Percentiles rank a stretch among this genome's conserved stretches.
Conservation (phyloP, 176 grass and related monocot genomes). For the barley (Hordeum vulgare) region MorexV3_pseudomolecules_assembly NC_058520.1:427182334-427182833, state of each 20-base stretch:
- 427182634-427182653: slow-evolving; percentile 80
- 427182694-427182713: slow-evolving; percentile 29
- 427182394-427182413: too few species aligned
- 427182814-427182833: background rate
- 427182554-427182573: slow-evolving; percentile 67
- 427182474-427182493: slow-evolving; percentile 79
- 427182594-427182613: slow-evolving; percentile 81
- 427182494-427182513: slow-evolving; percentile 58
- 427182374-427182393: slow-evolving; percentile 35
- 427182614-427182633: slow-evolving; percentile 88
- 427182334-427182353: slow-evolving; percentile 53
- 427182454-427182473: slow-evolving; percentile 34
- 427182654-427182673: slow-evolving; percentile 62
- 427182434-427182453: background rate
- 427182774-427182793: slow-evolving; percentile 72
- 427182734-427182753: background rate
- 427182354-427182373: slow-evolving; percentile 65
- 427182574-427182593: slow-evolving; percentile 81
- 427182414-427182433: background rate
- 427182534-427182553: slow-evolving; percentile 86
- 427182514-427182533: slow-evolving; percentile 66
- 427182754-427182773: slow-evolving; percentile 67
- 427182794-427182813: background rate
- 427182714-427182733: background rate
- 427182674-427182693: slow-evolving; percentile 43